These are phyloP conservation scores for Phytopythium litorale DNA, from an alignment of 352 stramenopile genomes.

Conservation along the genomic window DNA sequence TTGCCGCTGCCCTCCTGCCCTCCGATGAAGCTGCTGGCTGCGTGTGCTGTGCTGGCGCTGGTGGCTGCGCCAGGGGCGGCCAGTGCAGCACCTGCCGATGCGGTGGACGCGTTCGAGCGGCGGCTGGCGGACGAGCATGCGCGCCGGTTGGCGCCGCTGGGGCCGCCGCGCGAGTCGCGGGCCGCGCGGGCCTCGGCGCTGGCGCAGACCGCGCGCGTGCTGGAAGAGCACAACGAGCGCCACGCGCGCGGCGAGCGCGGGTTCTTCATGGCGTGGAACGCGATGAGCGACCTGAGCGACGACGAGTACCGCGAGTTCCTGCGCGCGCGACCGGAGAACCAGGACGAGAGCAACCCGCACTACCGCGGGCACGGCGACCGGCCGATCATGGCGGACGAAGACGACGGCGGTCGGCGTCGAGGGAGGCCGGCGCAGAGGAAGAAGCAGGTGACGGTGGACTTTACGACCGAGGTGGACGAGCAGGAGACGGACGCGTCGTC, in stretches of 20 bases:
- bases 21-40: slow-evolving; percentile 2
- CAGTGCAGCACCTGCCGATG: background rate
- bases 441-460: slow-evolving; percentile 7
- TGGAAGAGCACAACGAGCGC: slow-evolving; percentile 29
- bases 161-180: slow-evolving; percentile 41
- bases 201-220: slow-evolving; percentile 27
- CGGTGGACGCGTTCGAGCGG: slow-evolving; percentile 18
- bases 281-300: slow-evolving; percentile 61
- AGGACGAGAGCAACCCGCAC: slow-evolving; percentile 11
- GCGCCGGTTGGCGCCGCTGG: slow-evolving; percentile 20
- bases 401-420: background rate
- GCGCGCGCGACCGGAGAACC: slow-evolving; percentile 32
- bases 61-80: background rate
- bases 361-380: slow-evolving; percentile 6
- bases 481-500: slow-evolving; percentile 7
- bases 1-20: background rate
- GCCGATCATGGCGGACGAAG: background rate
- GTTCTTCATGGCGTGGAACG: slow-evolving; percentile 62
- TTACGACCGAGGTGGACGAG: slow-evolving; percentile 1
- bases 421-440: slow-evolving; percentile 12
- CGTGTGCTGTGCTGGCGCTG: background rate
- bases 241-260: slow-evolving; percentile 20
- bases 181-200: slow-evolving; percentile 40
- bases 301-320: slow-evolving; percentile 65
- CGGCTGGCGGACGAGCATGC: slow-evolving; percentile 10